These are phyloP conservation scores for Lachancea quebecensis DNA, from an alignment of 805 yeast species.

Conservation along the genomic window DNA sequence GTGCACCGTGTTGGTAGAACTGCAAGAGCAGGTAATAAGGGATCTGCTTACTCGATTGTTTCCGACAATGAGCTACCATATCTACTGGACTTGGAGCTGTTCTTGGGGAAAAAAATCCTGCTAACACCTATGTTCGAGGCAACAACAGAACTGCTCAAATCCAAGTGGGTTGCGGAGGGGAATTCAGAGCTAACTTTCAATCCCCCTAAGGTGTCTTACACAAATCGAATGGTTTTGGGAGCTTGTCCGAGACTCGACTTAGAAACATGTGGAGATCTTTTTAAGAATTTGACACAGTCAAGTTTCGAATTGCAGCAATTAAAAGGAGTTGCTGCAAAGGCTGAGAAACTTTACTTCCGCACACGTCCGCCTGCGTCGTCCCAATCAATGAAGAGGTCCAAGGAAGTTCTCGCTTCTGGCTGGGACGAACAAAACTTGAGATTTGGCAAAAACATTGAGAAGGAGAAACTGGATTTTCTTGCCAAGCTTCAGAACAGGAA, in stretches of 20 bases:
- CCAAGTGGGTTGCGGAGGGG: conserved; percentile 37
- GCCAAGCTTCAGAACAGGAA: conserved; percentile 62
- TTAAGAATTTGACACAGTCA: conserved; percentile 49
- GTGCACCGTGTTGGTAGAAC: conserved; percentile 92
- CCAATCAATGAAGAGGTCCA: conserved; percentile 80
- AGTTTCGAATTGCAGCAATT: conserved; percentile 63
- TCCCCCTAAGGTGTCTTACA: conserved; percentile 61
- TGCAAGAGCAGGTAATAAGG: conserved; percentile 96
- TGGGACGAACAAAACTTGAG: conserved; percentile 88
- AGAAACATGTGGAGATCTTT: conserved; percentile 69
- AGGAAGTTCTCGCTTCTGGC: conserved; percentile 63
- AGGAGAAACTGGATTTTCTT: conserved; percentile 65
- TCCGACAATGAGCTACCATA: conserved; percentile 85
- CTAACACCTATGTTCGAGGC: conserved; percentile 64
- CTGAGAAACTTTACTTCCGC: conserved; percentile 79
- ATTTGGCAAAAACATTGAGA: conserved; percentile 70
- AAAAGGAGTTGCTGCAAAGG: conserved; percentile 70
- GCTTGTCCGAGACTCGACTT: conserved; percentile 65
- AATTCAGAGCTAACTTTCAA: conserved; percentile 31
- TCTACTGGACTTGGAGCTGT: conserved; percentile 80
- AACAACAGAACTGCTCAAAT: conserved; percentile 46
- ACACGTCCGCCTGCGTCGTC: conserved; percentile 81
- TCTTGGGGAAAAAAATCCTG: conserved; percentile 75
- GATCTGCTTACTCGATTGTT: conserved; percentile 94
- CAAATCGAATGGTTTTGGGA: conserved; percentile 76